Base-by-base conservation (phyloP, 805 yeast genomes). In the Komagataella pseudopastoris region DNA sequence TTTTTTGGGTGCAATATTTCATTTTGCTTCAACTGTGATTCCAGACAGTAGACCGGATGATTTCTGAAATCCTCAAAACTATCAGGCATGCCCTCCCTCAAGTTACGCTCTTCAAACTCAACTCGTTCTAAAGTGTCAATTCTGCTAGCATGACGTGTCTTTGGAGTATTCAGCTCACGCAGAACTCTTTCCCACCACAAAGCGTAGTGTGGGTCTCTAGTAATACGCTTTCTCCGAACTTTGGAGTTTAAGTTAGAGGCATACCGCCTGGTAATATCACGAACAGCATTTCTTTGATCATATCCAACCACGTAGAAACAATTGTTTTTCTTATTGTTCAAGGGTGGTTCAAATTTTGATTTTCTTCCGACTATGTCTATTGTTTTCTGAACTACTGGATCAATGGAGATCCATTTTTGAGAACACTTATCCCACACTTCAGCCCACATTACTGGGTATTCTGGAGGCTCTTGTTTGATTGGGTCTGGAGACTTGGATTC, bases 211-310 rank as follows among this genome's bases (percentile, higher is more conserved):
- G 71, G 71, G 7, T 81, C 81, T 52, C 78, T 72, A 0, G 85
- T 78, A 3, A 91, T 76, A 36, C 96, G 64, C 58, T 82, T 84
- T 60, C 82, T 85, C 17, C 90, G 71, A 0, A 87, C 81, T 57
- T 84, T 85, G 7, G 95, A 81, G 60, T 87, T 86, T 62, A 69
- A 88, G 56, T 71, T 72, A 46, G 73, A 77, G 1, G 88, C 75
- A 64, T 93, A 93, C 20, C 98, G 65, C 56, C 96, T 65, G 0
- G 99, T 91, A 3, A 93, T 85, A 63, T 93, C 99, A 55, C 82
- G 71, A 0, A 81, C 83, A 6, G 80, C 78, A 3, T 83, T 83
- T 45, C 69, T 64, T 12, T 75, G 67, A 59, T 87, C 95, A 62
- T 70, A 89, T 0, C 93, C 96, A 45, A 91, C 66, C 1, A 80